These are phyloP conservation scores for Coemansia sp. DNA, from an alignment of 192 early-diverging fungal species.

Conservation along the genomic window DNA sequence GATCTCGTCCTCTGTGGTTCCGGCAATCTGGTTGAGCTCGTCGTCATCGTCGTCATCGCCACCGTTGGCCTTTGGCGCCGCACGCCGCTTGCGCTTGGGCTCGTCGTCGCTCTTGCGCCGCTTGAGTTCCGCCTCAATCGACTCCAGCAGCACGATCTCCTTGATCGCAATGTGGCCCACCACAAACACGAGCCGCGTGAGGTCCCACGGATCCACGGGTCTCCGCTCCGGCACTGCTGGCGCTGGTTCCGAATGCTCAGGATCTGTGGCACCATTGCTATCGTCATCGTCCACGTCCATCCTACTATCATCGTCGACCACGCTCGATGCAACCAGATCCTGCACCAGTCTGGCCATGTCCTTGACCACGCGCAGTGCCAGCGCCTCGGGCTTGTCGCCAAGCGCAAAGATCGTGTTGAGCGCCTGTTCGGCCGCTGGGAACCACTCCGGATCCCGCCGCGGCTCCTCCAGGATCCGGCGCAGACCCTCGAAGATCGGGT, in stretches of 20 bases:
- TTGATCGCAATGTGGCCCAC: slow-evolving; percentile 96
- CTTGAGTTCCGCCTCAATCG: slow-evolving; percentile 93
- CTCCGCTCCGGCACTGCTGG: slow-evolving; percentile 10
- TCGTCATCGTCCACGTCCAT: slow-evolving; percentile 43
- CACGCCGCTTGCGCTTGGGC: slow-evolving; percentile 46
- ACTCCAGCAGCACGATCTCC: slow-evolving; percentile 94
- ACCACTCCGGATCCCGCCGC: slow-evolving; percentile 64
- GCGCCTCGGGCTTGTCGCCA: slow-evolving; percentile 85
- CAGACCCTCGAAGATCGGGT: slow-evolving; percentile 62
- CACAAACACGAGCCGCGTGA: slow-evolving; percentile 87
- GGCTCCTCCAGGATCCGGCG: slow-evolving; percentile 51
- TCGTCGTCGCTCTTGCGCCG: slow-evolving; percentile 61
- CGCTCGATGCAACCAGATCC: slow-evolving; percentile 28
- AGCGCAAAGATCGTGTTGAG: slow-evolving; percentile 91
- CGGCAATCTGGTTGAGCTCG: slow-evolving; percentile 92
- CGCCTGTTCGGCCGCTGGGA: slow-evolving; percentile 89
- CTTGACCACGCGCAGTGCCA: slow-evolving; percentile 80
- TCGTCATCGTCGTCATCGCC: slow-evolving; percentile 66
- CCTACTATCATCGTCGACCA: slow-evolving; percentile 7
- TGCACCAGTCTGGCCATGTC: slow-evolving; percentile 68
- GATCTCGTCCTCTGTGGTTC: slow-evolving; percentile 95
- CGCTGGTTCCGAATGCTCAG: neutral
- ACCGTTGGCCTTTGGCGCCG: slow-evolving; percentile 22
- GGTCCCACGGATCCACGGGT: slow-evolving; percentile 64
- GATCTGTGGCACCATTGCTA: slow-evolving; percentile 11